phyloP scores from a whole-genome alignment of 164 flowering plant species.

The Paratinospora sagittata region DNA sequence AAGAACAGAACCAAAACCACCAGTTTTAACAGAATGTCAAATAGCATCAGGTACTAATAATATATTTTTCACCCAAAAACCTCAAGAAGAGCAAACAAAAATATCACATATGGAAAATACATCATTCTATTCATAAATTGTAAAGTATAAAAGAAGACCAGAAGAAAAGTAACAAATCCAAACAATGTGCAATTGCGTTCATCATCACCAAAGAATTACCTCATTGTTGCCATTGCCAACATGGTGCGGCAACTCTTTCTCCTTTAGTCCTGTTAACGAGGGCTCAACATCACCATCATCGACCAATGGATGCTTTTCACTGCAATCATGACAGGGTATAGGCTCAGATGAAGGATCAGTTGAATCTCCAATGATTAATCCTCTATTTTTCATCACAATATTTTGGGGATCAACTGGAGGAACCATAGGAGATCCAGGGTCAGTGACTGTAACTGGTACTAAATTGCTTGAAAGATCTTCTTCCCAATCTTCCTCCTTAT shows the following conservation, averaged over 20 bases:
- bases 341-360: slow-evolving; percentile 11
- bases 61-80: background rate
- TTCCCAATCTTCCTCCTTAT: slow-evolving; percentile 72
- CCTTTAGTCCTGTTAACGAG: slow-evolving; percentile 4
- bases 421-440: background rate
- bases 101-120: background rate
- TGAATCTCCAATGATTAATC: background rate
- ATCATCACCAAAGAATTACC: slow-evolving; percentile 15
- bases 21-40: background rate
- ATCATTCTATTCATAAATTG: background rate
- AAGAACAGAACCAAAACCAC: background rate
- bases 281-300: slow-evolving; percentile 8
- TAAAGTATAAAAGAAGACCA: background rate
- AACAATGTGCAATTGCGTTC: background rate
- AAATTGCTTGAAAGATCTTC: slow-evolving; percentile 24
- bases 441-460: slow-evolving; percentile 11
- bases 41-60: too few relatives aligned
- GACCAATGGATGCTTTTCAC: slow-evolving; percentile 1
- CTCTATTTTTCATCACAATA: slow-evolving; percentile 2
- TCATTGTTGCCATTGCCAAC: background rate
- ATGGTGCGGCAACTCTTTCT: slow-evolving; percentile 4
- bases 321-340: slow-evolving; percentile 12
- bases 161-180: background rate
- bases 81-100: background rate
- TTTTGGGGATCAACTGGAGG: slow-evolving; percentile 1